phyloP scores from a whole-genome alignment of 345 rosid genomes.

The Hibiscus syriacus region DNA sequence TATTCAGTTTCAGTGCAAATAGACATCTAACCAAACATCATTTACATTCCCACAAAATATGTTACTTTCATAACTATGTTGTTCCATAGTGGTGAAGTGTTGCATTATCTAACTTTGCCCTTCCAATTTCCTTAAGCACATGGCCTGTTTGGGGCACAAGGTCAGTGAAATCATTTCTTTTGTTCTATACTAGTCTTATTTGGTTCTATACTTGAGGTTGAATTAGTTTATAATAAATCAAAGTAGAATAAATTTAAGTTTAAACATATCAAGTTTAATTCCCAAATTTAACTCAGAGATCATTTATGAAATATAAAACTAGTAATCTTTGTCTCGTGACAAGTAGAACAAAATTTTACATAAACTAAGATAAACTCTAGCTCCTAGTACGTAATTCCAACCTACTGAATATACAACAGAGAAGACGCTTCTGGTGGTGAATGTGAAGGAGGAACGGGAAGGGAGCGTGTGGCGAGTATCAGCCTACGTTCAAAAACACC shows the following conservation, averaged over 20 bases:
- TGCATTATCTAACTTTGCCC: background rate
- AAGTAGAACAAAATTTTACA: background rate
- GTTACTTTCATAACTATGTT: background rate
- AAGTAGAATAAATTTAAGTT: too few relatives aligned
- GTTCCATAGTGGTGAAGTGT: too few relatives aligned
- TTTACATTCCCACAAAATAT: background rate
- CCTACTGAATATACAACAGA: constrained; percentile 34
- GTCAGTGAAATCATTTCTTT: too few relatives aligned
- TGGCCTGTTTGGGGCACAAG: too few relatives aligned
- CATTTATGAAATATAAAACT: too few relatives aligned
- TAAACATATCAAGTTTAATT: too few relatives aligned
- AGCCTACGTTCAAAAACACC: constrained; percentile 24
- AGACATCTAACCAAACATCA: constrained; percentile 8
- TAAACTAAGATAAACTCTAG: background rate
- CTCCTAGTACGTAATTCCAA: background rate
- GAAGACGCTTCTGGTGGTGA: constrained; percentile 25
- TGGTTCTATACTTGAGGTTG: too few relatives aligned
- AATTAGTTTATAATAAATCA: too few relatives aligned
- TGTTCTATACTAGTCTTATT: too few relatives aligned
- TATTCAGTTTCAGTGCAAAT: background rate
- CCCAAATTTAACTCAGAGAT: too few relatives aligned
- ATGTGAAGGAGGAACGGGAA: constrained; percentile 27
- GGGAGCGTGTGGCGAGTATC: constrained; percentile 23
- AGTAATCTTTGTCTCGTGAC: background rate
- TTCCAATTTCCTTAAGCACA: too few relatives aligned